Evolutionary conservation across 2,329 filamentous ascomycete species (phyloP).

Genomic region (Cladosporium sp.): DNA sequence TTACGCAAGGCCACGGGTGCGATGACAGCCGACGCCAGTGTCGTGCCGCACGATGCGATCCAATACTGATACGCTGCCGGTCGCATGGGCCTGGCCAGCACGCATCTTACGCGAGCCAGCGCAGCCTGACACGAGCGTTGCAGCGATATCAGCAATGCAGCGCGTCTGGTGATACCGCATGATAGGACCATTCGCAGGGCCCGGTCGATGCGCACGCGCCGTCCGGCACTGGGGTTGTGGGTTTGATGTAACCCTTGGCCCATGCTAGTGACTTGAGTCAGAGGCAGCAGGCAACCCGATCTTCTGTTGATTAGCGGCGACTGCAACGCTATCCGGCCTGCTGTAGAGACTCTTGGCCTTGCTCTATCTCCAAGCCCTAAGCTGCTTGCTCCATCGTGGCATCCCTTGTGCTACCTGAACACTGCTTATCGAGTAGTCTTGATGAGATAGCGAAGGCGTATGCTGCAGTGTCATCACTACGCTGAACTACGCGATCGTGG

Average conservation of each 20-base stretch:
- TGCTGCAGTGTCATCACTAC: conserved; percentile 1
- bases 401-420: neutral
- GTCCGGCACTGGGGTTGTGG: neutral
- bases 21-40: neutral
- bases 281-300: conserved; percentile 1
- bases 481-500: neutral
- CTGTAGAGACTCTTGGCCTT: neutral
- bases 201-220: neutral
- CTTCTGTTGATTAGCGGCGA: neutral
- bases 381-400: neutral
- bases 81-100: conserved; percentile 1
- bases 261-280: neutral
- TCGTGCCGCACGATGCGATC: neutral
- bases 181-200: neutral
- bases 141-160: conserved; percentile 8
- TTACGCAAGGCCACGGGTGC: neutral
- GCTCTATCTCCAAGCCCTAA: conserved; percentile 3
- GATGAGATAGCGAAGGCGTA: neutral
- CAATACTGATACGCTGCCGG: conserved; percentile 10
- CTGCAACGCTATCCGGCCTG: conserved; percentile 7
- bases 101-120: neutral
- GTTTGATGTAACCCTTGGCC: conserved; percentile 6
- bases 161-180: conserved; percentile 3
- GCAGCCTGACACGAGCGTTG: conserved; percentile 3
- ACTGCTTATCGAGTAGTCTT: neutral